Evolutionary conservation across 192 early-diverging fungal genomes (phyloP), one percentile per base, ranked within the genome.

Genomic region (Podila epicladia): DNA sequence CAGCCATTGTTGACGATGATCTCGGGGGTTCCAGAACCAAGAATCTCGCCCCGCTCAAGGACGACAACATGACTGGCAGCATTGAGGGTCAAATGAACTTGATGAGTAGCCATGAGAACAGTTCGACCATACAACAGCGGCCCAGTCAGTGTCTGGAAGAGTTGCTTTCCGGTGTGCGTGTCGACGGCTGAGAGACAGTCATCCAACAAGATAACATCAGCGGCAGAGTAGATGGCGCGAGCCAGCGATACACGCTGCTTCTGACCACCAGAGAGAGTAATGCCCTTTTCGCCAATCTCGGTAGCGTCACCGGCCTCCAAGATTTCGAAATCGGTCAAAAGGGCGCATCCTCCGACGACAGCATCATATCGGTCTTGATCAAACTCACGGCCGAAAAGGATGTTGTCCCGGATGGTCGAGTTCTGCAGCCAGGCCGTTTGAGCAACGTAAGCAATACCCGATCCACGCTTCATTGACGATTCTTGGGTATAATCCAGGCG

Each of bases 111-210:
- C 41, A 99, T 85, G n/a, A 99, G 85, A 11, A 92, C 72, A 2
- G 98, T 98, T 12, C 95, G 87, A 28, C 89, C 87, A 2, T 78
- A 76, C 85, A 98, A 85, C 57, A 96, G 73, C n/a, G 88, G 89
- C 24, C 90, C 89, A 22, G 89, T 85, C 72, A 99, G 69, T 49
- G 93, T 95, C 58, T 92, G 69, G 59, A 94, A 91, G 24, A 99
- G 83, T 64, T 95, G 93, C 64, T 91, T 91, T 24, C 93, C 96
- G 9, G 97, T 98, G 60, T 97, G 97, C 15, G 95, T 91, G 77
- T 99, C 98, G 0, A 98, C 97, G 17, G 98, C 98, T 6, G 94
- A 95, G 62, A 98, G 85, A 73, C 93, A 94, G 82, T 97, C 97
- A 82, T 98, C 97, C 37, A 96, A 77, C 2, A 97, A 76, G 35